Percentiles rank a stretch among this genome's conserved stretches.
Conservation (phyloP, 352 stramenopile species). For the Phytophthora podocarpi region DNA sequence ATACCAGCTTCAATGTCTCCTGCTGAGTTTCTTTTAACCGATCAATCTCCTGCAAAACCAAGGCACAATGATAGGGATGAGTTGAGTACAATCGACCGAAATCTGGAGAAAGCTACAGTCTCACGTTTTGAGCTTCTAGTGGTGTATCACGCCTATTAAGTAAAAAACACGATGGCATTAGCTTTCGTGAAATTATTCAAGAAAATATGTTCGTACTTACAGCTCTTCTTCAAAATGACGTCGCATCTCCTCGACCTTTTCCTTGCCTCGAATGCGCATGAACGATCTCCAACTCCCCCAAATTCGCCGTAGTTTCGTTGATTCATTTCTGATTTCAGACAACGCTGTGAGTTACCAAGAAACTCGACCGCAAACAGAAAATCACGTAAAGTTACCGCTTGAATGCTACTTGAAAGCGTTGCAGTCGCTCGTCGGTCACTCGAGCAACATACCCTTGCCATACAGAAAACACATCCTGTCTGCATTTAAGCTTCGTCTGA, state of each 20-base stretch:
- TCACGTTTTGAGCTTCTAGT: constrained; percentile 46
- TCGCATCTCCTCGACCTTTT: constrained; percentile 61
- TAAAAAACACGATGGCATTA: neutral
- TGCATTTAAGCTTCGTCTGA: constrained; percentile 50
- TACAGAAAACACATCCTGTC: constrained; percentile 54
- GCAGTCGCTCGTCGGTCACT: constrained; percentile 60
- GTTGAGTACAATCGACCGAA: too few species aligned
- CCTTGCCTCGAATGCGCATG: constrained; percentile 53
- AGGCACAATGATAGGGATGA: neutral
- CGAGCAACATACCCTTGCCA: constrained; percentile 63
- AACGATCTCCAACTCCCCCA: constrained; percentile 61
- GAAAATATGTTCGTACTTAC: constrained; percentile 29
- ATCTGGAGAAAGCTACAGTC: neutral
- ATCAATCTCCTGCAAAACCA: constrained; percentile 57
- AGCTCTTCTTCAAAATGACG: constrained; percentile 60
- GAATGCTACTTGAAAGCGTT: constrained; percentile 63
- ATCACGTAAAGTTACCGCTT: constrained; percentile 44
- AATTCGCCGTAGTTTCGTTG: constrained; percentile 44
- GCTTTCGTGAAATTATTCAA: neutral
- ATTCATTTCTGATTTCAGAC: constrained; percentile 48
- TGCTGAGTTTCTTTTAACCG: constrained; percentile 56
- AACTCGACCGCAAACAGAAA: neutral
- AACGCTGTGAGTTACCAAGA: neutral
- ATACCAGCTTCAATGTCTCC: constrained; percentile 63
- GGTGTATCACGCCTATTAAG: constrained; percentile 47